Evolutionary conservation across 495 filamentous ascomycete species (phyloP).

Genomic region (Friedmanniomyces endolithicus): DNA sequence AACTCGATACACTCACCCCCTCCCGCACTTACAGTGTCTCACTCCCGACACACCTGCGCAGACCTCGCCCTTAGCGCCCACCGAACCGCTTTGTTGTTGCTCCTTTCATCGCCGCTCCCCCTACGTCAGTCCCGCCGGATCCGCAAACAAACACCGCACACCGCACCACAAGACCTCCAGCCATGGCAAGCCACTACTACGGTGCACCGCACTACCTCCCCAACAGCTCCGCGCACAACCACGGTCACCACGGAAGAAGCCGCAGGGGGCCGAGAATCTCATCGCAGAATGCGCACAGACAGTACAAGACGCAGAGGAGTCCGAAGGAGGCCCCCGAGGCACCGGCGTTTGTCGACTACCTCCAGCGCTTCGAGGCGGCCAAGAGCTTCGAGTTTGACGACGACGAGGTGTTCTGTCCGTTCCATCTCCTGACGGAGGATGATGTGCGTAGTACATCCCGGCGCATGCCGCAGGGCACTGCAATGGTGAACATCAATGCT

Average conservation of each 20-base stretch:
- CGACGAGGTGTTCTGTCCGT: constrained; percentile 90
- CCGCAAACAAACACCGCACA: too few species aligned
- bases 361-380: constrained; percentile 75
- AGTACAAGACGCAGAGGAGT: constrained; percentile 67
- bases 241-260: constrained; percentile 74
- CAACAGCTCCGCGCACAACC: constrained; percentile 40
- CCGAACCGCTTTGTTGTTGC: too few species aligned
- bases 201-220: constrained; percentile 26
- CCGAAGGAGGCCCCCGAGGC: constrained; percentile 83
- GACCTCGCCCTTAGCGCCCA: too few species aligned
- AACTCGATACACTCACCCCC: too few species aligned
- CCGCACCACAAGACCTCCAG: constrained; percentile 2
- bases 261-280: constrained; percentile 75
- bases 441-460: constrained; percentile 61
- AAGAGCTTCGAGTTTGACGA: constrained; percentile 95
- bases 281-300: constrained; percentile 57
- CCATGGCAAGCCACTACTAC: constrained; percentile 64
- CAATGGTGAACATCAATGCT: constrained; percentile 12
- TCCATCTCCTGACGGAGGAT: constrained; percentile 77
- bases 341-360: constrained; percentile 59
- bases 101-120: too few species aligned
- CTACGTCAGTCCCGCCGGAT: too few species aligned
- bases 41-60: too few species aligned
- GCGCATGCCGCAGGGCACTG: background rate
- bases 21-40: too few species aligned